Evolutionary conservation across 2,329 filamentous ascomycete genomes (phyloP).

Genomic region (Fusarium verrucosum): DNA sequence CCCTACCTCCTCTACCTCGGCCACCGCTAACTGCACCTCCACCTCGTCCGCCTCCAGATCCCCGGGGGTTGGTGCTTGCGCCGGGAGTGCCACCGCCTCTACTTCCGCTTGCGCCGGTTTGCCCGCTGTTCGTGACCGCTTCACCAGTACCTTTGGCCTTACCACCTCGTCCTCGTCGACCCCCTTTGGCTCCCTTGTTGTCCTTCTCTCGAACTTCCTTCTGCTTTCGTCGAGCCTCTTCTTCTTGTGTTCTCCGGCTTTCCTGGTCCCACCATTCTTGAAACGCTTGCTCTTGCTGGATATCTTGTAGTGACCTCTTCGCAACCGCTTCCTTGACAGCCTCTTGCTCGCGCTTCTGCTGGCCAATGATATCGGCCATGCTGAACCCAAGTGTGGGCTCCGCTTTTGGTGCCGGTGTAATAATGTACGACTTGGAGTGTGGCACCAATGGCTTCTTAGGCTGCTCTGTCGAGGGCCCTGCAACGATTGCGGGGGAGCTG

Average conservation of each 20-base stretch:
- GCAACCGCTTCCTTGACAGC: constrained; percentile 83
- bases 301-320: constrained; percentile 90
- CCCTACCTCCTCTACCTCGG: constrained; percentile 38
- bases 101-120: constrained; percentile 21
- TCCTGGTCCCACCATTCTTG: constrained; percentile 97
- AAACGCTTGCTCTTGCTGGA: constrained; percentile 96
- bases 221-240: constrained; percentile 58
- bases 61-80: constrained; percentile 25
- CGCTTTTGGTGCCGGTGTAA: constrained; percentile 64
- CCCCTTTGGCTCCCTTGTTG: constrained; percentile 48
- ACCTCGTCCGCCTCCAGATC: constrained; percentile 31
- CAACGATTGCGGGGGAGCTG: constrained; percentile 46
- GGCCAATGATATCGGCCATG: constrained; percentile 86
- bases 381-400: constrained; percentile 75
- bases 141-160: constrained; percentile 41
- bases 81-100: constrained; percentile 18
- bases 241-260: constrained; percentile 74
- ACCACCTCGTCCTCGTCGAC: constrained; percentile 47
- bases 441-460: constrained; percentile 59
- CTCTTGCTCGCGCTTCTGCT: constrained; percentile 87
- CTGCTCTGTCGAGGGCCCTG: constrained; percentile 43
- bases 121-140: constrained; percentile 29
- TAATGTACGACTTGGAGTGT: constrained; percentile 69
- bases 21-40: constrained; percentile 34
- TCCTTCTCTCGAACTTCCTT: constrained; percentile 54